phyloP scores from a whole-genome alignment of 352 stramenopile species.

The Globisporangium nunn region DNA sequence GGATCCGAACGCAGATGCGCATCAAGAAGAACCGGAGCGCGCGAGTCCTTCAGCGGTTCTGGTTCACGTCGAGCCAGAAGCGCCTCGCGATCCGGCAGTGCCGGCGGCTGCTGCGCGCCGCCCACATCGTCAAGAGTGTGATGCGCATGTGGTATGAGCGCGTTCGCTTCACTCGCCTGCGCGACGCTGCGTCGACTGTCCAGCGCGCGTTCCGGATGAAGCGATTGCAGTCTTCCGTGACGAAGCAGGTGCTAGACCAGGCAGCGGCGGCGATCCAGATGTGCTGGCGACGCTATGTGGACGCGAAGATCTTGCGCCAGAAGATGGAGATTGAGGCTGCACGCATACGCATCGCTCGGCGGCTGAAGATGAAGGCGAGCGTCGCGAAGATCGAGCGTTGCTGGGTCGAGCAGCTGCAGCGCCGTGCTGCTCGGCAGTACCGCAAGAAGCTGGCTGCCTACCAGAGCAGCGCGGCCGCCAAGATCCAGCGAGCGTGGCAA shows the following conservation, averaged over 20 bases:
- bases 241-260: slow-evolving; percentile 7
- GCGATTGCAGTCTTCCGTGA: slow-evolving; percentile 11
- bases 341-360: slow-evolving; percentile 18
- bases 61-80: slow-evolving; percentile 75
- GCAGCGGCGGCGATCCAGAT: slow-evolving; percentile 24
- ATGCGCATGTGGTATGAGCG: slow-evolving; percentile 21
- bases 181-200: slow-evolving; percentile 23
- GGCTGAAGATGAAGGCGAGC: slow-evolving; percentile 20
- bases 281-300: slow-evolving; percentile 23
- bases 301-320: slow-evolving; percentile 11
- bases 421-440: slow-evolving; percentile 22
- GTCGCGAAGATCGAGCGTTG: slow-evolving; percentile 31
- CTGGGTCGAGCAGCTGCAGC: slow-evolving; percentile 31
- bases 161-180: slow-evolving; percentile 21
- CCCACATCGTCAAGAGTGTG: slow-evolving; percentile 38
- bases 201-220: slow-evolving; percentile 28
- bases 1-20: slow-evolving; percentile 42
- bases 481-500: slow-evolving; percentile 10
- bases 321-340: slow-evolving; percentile 12
- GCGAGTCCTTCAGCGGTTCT: slow-evolving; percentile 66
- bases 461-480: neutral
- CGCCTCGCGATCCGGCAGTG: slow-evolving; percentile 66
- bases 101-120: slow-evolving; percentile 49
- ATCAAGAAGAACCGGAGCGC: slow-evolving; percentile 52
- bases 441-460: slow-evolving; percentile 20